Conservation (phyloP, 352 stramenopile genomes). For the Phytopythium kandeliae region DNA sequence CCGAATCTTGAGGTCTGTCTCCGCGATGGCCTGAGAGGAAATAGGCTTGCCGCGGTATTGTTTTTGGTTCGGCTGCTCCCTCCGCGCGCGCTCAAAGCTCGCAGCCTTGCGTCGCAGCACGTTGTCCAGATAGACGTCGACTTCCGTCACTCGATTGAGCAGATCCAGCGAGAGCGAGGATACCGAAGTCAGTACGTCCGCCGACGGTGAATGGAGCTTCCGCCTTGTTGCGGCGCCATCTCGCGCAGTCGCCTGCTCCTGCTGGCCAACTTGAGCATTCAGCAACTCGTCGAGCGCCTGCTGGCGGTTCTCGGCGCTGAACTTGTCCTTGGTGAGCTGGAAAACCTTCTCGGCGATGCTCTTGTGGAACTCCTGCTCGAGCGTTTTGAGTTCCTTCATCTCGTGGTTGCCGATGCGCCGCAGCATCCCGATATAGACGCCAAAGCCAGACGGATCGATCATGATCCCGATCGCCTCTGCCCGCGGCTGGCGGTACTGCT, state of each 20-base stretch:
- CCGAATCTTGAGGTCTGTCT: constrained; percentile 70
- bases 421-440: constrained; percentile 73
- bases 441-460: constrained; percentile 63
- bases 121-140: constrained; percentile 83
- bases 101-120: constrained; percentile 56
- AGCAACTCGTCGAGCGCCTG: constrained; percentile 62
- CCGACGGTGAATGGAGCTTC: background rate
- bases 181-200: background rate
- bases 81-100: constrained; percentile 19
- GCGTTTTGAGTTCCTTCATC: constrained; percentile 70
- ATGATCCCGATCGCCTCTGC: constrained; percentile 56
- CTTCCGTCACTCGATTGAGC: constrained; percentile 71
- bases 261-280: constrained; percentile 22
- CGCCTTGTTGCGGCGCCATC: background rate
- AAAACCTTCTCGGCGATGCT: constrained; percentile 77
- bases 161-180: constrained; percentile 72
- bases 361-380: constrained; percentile 79
- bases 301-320: constrained; percentile 75
- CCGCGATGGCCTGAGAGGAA: constrained; percentile 61
- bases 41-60: constrained; percentile 29
- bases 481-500: constrained; percentile 61
- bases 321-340: constrained; percentile 81
- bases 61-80: constrained; percentile 16
- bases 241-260: constrained; percentile 1
- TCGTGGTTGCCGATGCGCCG: constrained; percentile 69